Conservation (phyloP, 176 grass and related monocot genomes). For the Bonia amplexicaulis region DNA sequence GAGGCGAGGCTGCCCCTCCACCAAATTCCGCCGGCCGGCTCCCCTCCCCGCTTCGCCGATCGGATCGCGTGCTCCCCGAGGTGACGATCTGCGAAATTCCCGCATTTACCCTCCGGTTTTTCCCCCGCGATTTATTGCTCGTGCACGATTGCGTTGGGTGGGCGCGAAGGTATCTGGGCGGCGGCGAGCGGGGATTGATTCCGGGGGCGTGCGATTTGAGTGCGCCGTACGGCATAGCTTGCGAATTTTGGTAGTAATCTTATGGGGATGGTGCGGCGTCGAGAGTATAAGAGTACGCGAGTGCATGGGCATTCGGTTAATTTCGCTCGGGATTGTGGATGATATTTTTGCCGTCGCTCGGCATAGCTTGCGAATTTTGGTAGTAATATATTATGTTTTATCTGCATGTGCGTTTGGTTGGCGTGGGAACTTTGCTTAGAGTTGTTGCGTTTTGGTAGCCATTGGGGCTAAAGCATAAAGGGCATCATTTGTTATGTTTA, state of each 20-base stretch:
- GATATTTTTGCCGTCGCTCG: neutral
- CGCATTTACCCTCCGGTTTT: neutral
- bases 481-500: neutral
- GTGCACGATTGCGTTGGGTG: conserved; percentile 19
- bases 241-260: conserved; percentile 21
- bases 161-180: conserved; percentile 7
- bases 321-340: conserved; percentile 1
- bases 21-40: neutral
- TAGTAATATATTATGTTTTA: conserved; percentile 11
- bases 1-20: conserved; percentile 1
- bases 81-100: conserved; percentile 38
- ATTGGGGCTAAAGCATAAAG: neutral
- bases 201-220: conserved; percentile 21
- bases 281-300: neutral
- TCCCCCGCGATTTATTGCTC: neutral
- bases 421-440: conserved; percentile 6
- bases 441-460: neutral
- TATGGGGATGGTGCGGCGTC: neutral
- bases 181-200: conserved; percentile 24
- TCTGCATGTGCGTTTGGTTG: conserved; percentile 20
- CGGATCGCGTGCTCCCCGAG: conserved; percentile 42
- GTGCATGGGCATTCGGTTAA: neutral
- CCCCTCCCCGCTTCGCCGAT: conserved; percentile 37
- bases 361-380: neutral
- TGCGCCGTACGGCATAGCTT: conserved; percentile 7